Evolutionary conservation across 352 stramenopile species (phyloP), one percentile per base, ranked within the genome.

Genomic region (Peronosclerospora sorghi): DNA sequence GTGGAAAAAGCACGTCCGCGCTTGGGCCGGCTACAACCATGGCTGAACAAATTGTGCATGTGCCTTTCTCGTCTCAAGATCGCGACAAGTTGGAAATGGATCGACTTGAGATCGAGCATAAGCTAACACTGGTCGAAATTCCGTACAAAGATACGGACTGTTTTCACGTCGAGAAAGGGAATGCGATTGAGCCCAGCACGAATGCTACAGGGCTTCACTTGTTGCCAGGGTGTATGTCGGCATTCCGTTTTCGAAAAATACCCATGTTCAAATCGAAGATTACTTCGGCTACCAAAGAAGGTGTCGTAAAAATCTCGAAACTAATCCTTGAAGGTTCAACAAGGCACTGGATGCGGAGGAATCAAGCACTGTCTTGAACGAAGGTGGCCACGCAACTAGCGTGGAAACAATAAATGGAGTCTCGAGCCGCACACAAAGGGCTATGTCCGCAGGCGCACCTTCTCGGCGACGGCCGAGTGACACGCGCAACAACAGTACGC

Each of bases 121-220:
- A 80, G 44, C 64, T 88, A 32, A 55, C 66, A 27, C 41, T 88
- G 35, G 65, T 83, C 32, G 76, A 91, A 41, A 83, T 91, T 20
- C 79, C 79, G 5, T 91, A 84, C 43, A 73, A 73, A 2, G n/a
- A n/a, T n/a, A n/a, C n/a, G n/a, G 79, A 91, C 39, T 83, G 68
- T 49, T 91, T 91, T 91, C 35, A 73, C 76, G 35, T 91, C 88
- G n/a, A n/a, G n/a, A n/a, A n/a, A n/a, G n/a, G n/a, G n/a, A n/a
- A n/a, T n/a, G n/a, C n/a, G n/a, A 51, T 81, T n/a, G n/a, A n/a
- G n/a, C n/a, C n/a, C n/a, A n/a, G n/a, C n/a, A n/a, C n/a, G n/a
- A n/a, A n/a, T n/a, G n/a, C n/a, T n/a, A n/a, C n/a, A n/a, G n/a
- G n/a, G n/a, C n/a, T n/a, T n/a, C n/a, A n/a, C n/a, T n/a, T n/a